Base-by-base conservation (phyloP, 1,284 basidiomycete genomes). In the Leccinum holopus region DNA sequence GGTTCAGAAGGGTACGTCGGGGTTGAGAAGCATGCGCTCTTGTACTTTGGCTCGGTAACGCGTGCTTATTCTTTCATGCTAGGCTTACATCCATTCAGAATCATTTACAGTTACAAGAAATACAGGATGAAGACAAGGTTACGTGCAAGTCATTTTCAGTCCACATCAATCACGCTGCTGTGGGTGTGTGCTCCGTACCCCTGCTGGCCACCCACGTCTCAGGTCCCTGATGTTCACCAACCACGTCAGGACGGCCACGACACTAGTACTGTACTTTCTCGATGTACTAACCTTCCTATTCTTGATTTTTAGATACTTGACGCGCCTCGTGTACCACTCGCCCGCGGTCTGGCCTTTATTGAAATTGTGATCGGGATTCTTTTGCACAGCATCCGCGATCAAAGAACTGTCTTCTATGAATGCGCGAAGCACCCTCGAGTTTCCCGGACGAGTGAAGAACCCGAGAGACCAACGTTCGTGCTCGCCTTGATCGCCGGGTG, bases 401-500 rank as follows among this genome's bases (percentile, higher is more conserved):
- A 44, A n/a, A 18, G 41, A 3, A 44, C 41, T 44, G n/a, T 44
- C 41, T 3, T 44, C 41, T 0, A 75, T 70, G 41, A 44, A 44
- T 10, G 41, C n/a, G 1, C n/a, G 41, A 18, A 44, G 41, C 10
- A 18, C n/a, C 10, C 1, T 44, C 41, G 41, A 44, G 41, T 44
- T 44, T 1, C 41, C n/a, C 10, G n/a, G 41, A 18, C 41, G 41
- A 44, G 3, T 44, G 41, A 44, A 44, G 5, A 44, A 44, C 41
- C 18, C 41, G 41, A 44, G 3, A 18, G 41, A 44, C 10, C 18
- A 44, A 3, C 41, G 41, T 18, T 44, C 41, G 5, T 5, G n/a
- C 10, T 44, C 3, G 41, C 41, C 3, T 18, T 44, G 41, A 44
- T 44, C 41, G 3, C n/a, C n/a, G 41, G 41, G 41, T 18, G n/a